Base-by-base conservation (phyloP, 805 yeast species). In the Ogataea dorogensis region DNA sequence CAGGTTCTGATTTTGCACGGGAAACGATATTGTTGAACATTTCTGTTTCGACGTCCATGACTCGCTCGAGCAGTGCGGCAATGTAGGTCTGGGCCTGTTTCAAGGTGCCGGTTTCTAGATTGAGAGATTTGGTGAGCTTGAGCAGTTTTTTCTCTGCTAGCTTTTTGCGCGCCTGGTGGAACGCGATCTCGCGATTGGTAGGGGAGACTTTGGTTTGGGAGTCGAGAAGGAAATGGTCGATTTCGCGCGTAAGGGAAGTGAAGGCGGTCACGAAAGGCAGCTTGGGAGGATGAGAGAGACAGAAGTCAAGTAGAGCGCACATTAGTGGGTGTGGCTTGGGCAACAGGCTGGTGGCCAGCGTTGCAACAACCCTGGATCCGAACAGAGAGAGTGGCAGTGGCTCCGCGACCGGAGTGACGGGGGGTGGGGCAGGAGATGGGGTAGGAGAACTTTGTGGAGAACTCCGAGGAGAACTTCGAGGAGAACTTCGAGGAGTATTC, bases 91-190 rank as follows among this genome's bases (percentile, higher is more conserved):
- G 33, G 7, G 16, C 24, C 10, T 24, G 7, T n/a, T 35, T 17
- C n/a, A 58, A 20, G 8, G 33, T 28, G 1, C 38, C 24, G 2
- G 50, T 35, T 7, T 46, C 42, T 18, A 60, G 50, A 14, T 43
- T 46, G 12, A 44, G 34, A 3, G 51, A 43, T 29, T 47, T 51
- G 6, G 60, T 42, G 25, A 51, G 50, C 2, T 39, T 27, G 0
- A 61, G 44, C 3, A 63, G 34, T 5, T 49, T 47, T 4, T 23
- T 15, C 8, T 28, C 33, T 9, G 51, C 47, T 6, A 63, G 33
- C 5, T 33, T 31, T 28, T 53, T 58, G 16, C 64, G 40, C 2
- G 56, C 42, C 1, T 36, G 35, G 24, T 59, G 59, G 38, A 63
- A 59, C n/a, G 50, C 39, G 10, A 39, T 43, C 29, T 50, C 46